Base-by-base conservation (phyloP, 2,329 filamentous ascomycete genomes). In the Colletotrichum caudatum region DNA sequence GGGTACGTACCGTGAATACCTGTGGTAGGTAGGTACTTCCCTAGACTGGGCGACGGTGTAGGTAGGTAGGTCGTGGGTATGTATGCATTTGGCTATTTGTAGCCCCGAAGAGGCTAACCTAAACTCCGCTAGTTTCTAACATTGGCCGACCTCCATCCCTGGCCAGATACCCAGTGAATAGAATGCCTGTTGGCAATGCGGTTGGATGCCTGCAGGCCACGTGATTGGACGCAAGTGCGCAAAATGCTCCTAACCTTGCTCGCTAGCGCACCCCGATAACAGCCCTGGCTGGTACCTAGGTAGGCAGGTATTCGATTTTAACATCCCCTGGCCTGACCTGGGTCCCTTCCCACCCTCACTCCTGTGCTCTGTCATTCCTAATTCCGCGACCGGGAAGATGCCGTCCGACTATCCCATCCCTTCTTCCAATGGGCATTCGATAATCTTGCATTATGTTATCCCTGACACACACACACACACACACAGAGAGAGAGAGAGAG, bases 171-270 rank as follows among this genome's bases (percentile, higher is more conserved):
- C 5, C 3, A 39, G 54, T 39, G 29, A 23, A 23, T 23, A 12
- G 20, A 37, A 20, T 37, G 20, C 20, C 4, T 12, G 35, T 62
- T 12, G 33, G 18, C 26, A n/a, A 16, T 60, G 37, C 57, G 16
- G 20, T 41, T 33, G 1, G 16, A 56, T 5, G 20, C 12, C 4
- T 12, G 23, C 18, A 14, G 26, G 2, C 29, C 63, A 72, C 69
- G 65, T 72, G 69, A 72, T 64, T 69, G 33, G 23, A n/a, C 5
- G 11, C 53, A 35, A 41, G 65, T 64, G 69, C 69, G 60, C 39
- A 48, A 29, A 69, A 59, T 39, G 26, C 53, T 65, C 54, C 65
- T 60, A 57, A 46, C 54, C 59, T 50, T 57, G 39, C 3, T 1
- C 53, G 11, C 69, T 64, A 71, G 58, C 64, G 64, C 69, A 59